phyloP scores from a whole-genome alignment of 768 basidiomycete genomes.

The Lactifluus rugatus region DNA sequence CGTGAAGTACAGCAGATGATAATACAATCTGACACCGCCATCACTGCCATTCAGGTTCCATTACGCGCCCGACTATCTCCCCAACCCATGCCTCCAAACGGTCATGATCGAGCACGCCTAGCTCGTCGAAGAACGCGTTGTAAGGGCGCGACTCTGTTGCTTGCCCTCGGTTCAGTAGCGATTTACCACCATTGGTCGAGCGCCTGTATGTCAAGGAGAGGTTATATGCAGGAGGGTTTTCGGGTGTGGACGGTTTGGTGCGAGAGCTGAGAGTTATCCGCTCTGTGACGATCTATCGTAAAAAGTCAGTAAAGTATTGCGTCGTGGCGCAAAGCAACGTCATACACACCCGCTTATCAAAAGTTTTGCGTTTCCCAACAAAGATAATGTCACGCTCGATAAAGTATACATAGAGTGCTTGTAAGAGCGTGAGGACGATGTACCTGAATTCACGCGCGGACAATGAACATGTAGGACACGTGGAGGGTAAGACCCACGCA shows the following conservation, averaged over 20 bases:
- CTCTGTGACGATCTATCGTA: slow-evolving; percentile 74
- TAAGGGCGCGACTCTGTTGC: slow-evolving; percentile 48
- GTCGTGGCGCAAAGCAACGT: neutral
- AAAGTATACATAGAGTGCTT: slow-evolving; percentile 78
- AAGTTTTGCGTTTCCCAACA: slow-evolving; percentile 81
- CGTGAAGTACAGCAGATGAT: slow-evolving; percentile 6
- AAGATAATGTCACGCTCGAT: slow-evolving; percentile 79
- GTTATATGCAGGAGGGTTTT: slow-evolving; percentile 54
- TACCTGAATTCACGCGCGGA: slow-evolving; percentile 42
- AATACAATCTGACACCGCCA: slow-evolving; percentile 1
- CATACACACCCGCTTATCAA: slow-evolving; percentile 67
- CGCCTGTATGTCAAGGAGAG: slow-evolving; percentile 63
- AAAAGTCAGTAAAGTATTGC: neutral
- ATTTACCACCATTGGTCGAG: slow-evolving; percentile 79
- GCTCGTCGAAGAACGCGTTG: slow-evolving; percentile 71
- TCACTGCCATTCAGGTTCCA: slow-evolving; percentile 45
- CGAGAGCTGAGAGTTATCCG: slow-evolving; percentile 69
- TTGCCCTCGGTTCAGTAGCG: slow-evolving; percentile 63
- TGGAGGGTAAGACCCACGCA: slow-evolving; percentile 35
- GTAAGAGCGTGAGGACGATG: slow-evolving; percentile 55
- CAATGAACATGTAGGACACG: neutral
- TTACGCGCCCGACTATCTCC: slow-evolving; percentile 56
- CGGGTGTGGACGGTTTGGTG: slow-evolving; percentile 45
- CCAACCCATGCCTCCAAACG: slow-evolving; percentile 73
- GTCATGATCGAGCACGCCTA: slow-evolving; percentile 69